A percentile compares a stretch with the other conserved stretches of the same genome.
These are phyloP conservation scores for Avena eriantha DNA, from an alignment of 176 grass and related monocot genomes.

Conservation along the genomic window DNA sequence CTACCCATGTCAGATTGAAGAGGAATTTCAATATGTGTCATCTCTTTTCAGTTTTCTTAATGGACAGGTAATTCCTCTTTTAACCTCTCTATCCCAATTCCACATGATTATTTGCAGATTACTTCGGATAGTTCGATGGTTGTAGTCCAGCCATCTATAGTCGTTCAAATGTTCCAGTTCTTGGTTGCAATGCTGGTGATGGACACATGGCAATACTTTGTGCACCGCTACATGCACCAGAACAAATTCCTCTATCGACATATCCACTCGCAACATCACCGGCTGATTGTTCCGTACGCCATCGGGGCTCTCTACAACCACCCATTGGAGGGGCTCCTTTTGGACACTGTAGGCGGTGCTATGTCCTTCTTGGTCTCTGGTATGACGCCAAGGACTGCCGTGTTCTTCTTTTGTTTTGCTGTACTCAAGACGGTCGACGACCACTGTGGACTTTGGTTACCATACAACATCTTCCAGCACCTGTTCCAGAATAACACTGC, in stretches of 20 bases:
- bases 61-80: background rate
- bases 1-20: too few species aligned
- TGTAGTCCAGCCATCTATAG: constrained; percentile 66
- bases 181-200: constrained; percentile 86
- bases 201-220: constrained; percentile 92
- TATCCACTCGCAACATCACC: constrained; percentile 83
- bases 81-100: constrained; percentile 15
- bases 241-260: constrained; percentile 91
- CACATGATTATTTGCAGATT: constrained; percentile 50
- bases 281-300: constrained; percentile 81
- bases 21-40: background rate
- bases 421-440: constrained; percentile 74
- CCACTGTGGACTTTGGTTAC: constrained; percentile 87
- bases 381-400: constrained; percentile 75
- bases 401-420: constrained; percentile 90
- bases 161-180: constrained; percentile 70
- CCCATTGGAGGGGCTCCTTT: constrained; percentile 85
- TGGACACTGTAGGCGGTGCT: constrained; percentile 86
- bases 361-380: constrained; percentile 82
- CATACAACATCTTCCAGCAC: constrained; percentile 74
- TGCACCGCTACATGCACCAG: constrained; percentile 93
- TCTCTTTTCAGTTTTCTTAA: background rate
- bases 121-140: constrained; percentile 63
- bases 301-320: constrained; percentile 95
- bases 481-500: constrained; percentile 88